Base-by-base conservation (phyloP, 805 yeast genomes). In the Pichia manshurica region DNA sequence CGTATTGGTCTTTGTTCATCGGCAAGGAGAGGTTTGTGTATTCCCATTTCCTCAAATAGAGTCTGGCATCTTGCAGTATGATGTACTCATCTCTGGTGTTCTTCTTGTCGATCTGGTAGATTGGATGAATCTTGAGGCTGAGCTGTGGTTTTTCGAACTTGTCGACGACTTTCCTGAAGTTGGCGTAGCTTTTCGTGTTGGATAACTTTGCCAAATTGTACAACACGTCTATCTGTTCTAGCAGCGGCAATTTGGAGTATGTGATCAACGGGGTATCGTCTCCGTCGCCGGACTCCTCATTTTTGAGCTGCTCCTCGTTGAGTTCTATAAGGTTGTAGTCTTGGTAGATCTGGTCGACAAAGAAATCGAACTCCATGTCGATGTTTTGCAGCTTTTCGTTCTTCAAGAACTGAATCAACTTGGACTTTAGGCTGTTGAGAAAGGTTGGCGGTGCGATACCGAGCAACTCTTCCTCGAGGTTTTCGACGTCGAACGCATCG, bases 381-480 rank as follows among this genome's bases (percentile, higher is more conserved):
- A 58, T 51, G 19, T 48, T 60, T 8, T 57, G 61, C 56, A 57
- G 56, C 45, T 61, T 65, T 41, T 47, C 56, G 46, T 72, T 74
- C 38, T 67, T 72, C 22, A 76, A 58, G 31, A 62, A 61, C 35
- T 69, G 64, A 35, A 75, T 62, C 45, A 77, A 60, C 23, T 71
- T 71, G 8, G 63, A 51, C 45, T 76, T 71, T 31, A 79, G 65
- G 49, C 67, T 73, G 47, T 70, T 68, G 44, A 79, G 65, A 40
- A 70, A 61, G 16, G 35, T 29, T 1, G 66, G 62, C 15, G 74
- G 77, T 1, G 67, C 65, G 20, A 72, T 52, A 15, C 74, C 74
- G 22, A 79, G 65, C 13, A 82, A 63, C 54, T 82, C 88, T 55
- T 80, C 80, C 56, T 82, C 88, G 50, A 81, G 72, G 17, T 74